Conservation (phyloP, 192 early-diverging fungal species). For the Hyaloraphidium curvatum region DNA sequence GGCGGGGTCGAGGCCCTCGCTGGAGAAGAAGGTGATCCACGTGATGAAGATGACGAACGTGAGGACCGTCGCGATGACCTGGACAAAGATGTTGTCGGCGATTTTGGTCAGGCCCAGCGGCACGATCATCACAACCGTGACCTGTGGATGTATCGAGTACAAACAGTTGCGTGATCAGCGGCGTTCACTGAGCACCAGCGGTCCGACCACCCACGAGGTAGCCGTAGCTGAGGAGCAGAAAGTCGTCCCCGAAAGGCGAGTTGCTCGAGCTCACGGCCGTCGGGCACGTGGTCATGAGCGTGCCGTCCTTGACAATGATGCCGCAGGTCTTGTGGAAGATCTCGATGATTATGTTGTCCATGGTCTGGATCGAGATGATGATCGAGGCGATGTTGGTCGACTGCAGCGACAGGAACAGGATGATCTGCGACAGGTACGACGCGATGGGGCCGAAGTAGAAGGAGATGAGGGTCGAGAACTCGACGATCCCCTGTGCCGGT, state of each 20-base stretch:
- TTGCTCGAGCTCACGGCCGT: too few species aligned
- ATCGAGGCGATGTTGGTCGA: constrained; percentile 22
- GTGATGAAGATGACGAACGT: not conserved
- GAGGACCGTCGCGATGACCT: not conserved
- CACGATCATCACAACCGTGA: not conserved
- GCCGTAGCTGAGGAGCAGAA: too few species aligned
- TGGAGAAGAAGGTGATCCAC: not conserved
- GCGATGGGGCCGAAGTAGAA: constrained; percentile 27
- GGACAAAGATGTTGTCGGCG: not conserved
- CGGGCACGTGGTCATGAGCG: too few species aligned
- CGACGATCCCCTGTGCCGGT: constrained; percentile 21
- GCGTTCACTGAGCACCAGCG: too few species aligned
- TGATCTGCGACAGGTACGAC: constrained; percentile 23
- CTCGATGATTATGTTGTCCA: constrained; percentile 27
- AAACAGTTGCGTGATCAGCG: too few species aligned
- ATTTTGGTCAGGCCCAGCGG: not conserved
- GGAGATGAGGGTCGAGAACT: constrained; percentile 35
- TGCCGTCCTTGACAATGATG: too few species aligned
- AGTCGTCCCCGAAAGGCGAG: too few species aligned
- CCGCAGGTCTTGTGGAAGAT: too few species aligned
- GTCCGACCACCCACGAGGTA: too few species aligned
- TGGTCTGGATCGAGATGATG: constrained; percentile 23
- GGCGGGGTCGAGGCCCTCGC: not conserved
- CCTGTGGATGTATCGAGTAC: not conserved
- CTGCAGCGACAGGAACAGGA: constrained; percentile 27